These are phyloP conservation scores for Podospora pseudocomata DNA, from an alignment of 495 filamentous ascomycete species.

Conservation along the genomic window DNA sequence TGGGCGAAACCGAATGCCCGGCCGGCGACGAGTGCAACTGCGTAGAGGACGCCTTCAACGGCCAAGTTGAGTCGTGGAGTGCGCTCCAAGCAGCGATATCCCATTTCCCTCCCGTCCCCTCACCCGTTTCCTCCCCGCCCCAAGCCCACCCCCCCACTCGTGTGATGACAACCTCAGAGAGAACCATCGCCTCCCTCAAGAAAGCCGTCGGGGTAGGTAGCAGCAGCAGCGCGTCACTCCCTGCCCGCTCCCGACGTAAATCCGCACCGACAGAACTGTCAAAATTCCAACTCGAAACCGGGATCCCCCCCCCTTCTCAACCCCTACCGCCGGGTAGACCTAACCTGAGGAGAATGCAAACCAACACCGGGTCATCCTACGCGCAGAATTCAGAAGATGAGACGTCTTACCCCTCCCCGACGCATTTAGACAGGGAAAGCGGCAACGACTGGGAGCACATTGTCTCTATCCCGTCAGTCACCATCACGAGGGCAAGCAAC, in stretches of 20 bases:
- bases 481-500: constrained; percentile 6
- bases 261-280: not conserved
- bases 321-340: not conserved
- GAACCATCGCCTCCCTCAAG: not conserved
- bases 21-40: constrained; percentile 50
- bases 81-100: constrained; percentile 23
- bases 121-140: not conserved
- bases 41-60: constrained; percentile 38
- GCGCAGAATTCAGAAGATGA: constrained; percentile 17
- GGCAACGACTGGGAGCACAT: constrained; percentile 31
- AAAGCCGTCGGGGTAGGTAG: not conserved
- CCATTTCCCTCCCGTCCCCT: not conserved
- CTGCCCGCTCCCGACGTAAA: not conserved
- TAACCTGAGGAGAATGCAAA: not conserved
- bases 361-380: not conserved
- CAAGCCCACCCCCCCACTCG: not conserved
- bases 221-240: too few relatives aligned
- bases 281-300: not conserved
- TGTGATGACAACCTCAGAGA: not conserved
- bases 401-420: not conserved
- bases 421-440: constrained; percentile 29
- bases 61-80: constrained; percentile 41
- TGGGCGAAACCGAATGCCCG: constrained; percentile 45
- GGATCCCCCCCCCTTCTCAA: not conserved
- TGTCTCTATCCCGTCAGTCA: constrained; percentile 21